These are phyloP conservation scores for Cutaneotrichosporon dermatis DNA, from an alignment of 1,284 basidiomycete species.

Conservation along the genomic window DNA sequence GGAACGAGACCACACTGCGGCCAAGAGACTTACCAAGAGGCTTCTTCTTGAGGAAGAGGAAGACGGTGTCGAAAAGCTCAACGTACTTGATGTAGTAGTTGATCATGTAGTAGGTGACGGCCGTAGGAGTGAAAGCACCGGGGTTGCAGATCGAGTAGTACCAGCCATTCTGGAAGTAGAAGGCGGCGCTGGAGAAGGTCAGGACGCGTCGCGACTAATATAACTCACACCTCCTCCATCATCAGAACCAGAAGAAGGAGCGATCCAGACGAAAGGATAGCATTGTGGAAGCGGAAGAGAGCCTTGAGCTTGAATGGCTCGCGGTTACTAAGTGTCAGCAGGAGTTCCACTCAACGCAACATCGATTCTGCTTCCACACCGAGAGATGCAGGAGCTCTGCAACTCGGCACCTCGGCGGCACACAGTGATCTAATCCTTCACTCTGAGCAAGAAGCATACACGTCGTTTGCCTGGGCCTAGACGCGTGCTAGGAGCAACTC, in stretches of 20 bases:
- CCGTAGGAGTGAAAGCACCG: conserved; percentile 77
- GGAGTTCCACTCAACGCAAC: neutral
- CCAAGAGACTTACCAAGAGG: conserved; percentile 64
- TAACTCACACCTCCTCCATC: conserved; percentile 72
- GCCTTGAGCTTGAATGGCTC: conserved; percentile 72
- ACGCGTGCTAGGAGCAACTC: too few relatives aligned
- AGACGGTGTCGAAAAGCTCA: conserved; percentile 91
- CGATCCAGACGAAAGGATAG: conserved; percentile 78
- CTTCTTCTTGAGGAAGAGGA: conserved; percentile 98
- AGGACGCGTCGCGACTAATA: neutral
- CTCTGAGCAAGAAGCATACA: too few relatives aligned
- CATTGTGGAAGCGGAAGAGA: conserved; percentile 89
- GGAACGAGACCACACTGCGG: neutral
- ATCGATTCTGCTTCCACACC: too few relatives aligned
- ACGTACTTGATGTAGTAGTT: conserved; percentile 97
- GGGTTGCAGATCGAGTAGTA: conserved; percentile 76
- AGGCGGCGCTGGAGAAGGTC: conserved; percentile 54
- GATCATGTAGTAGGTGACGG: conserved; percentile 94
- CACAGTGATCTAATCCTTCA: too few relatives aligned
- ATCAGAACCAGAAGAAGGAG: conserved; percentile 76
- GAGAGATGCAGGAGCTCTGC: too few relatives aligned
- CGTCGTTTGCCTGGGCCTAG: too few relatives aligned
- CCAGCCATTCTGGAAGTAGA: conserved; percentile 63
- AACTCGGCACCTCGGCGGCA: neutral
- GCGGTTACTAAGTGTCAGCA: conserved; percentile 50